phyloP scores from a whole-genome alignment of 371 early-diverging fungal species.

The Circinella umbellata region DNA sequence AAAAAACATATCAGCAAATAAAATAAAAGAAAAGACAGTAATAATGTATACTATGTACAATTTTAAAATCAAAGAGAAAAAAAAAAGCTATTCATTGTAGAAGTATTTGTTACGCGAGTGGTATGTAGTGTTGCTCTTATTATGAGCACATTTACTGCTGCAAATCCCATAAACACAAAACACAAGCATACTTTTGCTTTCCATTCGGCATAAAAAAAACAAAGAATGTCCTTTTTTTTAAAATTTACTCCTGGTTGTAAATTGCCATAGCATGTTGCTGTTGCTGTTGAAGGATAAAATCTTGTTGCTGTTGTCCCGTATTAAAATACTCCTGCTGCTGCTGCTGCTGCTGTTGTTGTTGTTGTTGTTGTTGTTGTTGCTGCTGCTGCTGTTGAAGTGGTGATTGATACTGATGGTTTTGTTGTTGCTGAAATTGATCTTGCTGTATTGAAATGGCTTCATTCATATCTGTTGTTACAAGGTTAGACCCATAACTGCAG shows the following conservation, averaged over 20 bases:
- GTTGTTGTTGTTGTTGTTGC: slow-evolving; percentile 3
- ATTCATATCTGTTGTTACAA: background rate
- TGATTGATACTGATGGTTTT: background rate
- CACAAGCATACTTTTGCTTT: no score
- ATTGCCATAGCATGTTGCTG: slow-evolving; percentile 9
- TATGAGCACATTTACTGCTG: no score
- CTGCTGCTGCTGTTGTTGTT: background rate
- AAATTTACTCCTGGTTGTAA: slow-evolving; percentile 1
- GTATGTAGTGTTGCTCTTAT: no score
- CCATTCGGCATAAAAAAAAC: no score
- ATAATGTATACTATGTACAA: no score
- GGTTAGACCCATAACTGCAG: background rate
- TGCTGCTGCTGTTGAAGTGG: background rate
- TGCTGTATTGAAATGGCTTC: background rate
- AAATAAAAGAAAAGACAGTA: no score
- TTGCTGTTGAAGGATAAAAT: background rate
- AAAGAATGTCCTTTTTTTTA: background rate
- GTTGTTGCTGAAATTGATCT: slow-evolving; percentile 9
- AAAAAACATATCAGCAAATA: no score
- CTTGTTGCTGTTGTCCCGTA: slow-evolving; percentile 1
- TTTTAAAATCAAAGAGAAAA: no score
- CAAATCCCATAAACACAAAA: no score
- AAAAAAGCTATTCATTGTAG: no score
- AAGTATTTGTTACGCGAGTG: no score
- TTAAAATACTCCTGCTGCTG: background rate